These are phyloP conservation scores for Aspergillus pseudonomiae DNA, from an alignment of 2,329 filamentous ascomycete species.

Conservation along the genomic window DNA sequence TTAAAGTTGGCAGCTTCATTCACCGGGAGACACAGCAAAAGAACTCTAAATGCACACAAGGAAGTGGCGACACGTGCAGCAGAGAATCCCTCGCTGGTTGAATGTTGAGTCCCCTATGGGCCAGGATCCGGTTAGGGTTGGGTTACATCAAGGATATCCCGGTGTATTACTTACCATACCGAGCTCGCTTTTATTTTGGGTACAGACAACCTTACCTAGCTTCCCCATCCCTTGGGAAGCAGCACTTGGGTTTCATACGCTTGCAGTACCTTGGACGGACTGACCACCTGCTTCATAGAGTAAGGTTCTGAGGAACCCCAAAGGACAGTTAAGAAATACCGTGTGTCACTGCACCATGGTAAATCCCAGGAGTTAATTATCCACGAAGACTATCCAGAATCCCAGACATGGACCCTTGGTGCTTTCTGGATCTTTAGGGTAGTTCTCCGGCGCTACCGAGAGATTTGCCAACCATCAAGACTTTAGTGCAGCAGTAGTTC, in stretches of 20 bases:
- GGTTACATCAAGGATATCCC: neutral
- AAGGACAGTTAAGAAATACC: neutral
- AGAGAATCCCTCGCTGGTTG: neutral
- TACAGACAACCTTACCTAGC: neutral
- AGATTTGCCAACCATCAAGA: neutral
- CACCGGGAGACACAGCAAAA: neutral
- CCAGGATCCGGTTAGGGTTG: neutral
- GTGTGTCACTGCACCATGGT: neutral
- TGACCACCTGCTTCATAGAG: neutral
- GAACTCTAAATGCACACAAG: neutral
- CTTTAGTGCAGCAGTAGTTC: slow-evolving; percentile 10
- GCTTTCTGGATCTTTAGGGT: neutral
- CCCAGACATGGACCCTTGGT: neutral
- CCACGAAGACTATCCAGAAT: neutral
- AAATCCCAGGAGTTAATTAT: neutral
- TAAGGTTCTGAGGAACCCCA: no score
- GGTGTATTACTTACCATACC: neutral
- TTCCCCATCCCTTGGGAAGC: neutral
- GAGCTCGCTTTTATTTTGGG: neutral
- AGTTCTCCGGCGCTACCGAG: slow-evolving; percentile 1
- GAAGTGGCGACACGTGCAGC: neutral
- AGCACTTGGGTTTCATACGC: neutral
- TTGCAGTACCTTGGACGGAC: neutral
- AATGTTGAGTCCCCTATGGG: neutral
- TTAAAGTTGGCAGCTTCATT: neutral